Evolutionary conservation across 2,329 filamentous ascomycete species (phyloP).

Genomic region (Colletotrichum plurivorum): DNA sequence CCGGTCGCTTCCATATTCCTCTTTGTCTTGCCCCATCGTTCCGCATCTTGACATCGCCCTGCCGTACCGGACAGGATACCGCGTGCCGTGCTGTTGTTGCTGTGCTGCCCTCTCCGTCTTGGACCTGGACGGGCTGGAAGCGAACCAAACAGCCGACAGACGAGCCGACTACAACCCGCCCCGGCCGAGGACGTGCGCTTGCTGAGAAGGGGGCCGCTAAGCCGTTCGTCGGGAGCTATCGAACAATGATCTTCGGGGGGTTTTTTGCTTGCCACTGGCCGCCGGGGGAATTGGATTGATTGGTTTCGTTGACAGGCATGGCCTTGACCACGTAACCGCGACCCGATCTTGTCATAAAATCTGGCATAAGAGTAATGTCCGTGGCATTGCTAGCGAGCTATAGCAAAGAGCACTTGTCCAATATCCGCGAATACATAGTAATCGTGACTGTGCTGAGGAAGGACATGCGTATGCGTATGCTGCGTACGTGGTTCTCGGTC

Average conservation of each 20-base stretch:
- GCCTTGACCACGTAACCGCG: conserved; percentile 36
- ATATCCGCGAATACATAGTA: background rate
- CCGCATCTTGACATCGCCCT: conserved; percentile 6
- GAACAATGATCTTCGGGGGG: conserved; percentile 37
- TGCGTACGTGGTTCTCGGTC: background rate
- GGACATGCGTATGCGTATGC: background rate
- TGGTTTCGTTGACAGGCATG: conserved; percentile 36
- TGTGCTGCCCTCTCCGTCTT: background rate
- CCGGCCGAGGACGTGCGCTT: conserved; percentile 30
- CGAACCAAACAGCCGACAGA: conserved; percentile 26
- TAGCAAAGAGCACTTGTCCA: conserved; percentile 10
- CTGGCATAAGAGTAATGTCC: conserved; percentile 35
- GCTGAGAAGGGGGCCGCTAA: conserved; percentile 29
- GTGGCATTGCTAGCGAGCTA: conserved; percentile 15
- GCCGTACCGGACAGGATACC: background rate
- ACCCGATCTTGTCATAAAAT: conserved; percentile 38
- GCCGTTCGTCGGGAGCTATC: conserved; percentile 36
- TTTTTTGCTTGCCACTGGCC: conserved; percentile 36
- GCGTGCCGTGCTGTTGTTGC: too few relatives aligned
- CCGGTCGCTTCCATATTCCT: conserved; percentile 16
- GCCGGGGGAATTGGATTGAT: conserved; percentile 11
- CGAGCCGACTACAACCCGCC: conserved; percentile 31
- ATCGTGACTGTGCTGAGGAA: too few relatives aligned
- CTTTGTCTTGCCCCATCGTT: conserved; percentile 13
- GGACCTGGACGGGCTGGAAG: background rate